Percentiles rank a stretch among this genome's conserved stretches.
phyloP scores from a whole-genome alignment of 1,139 yeast genomes.

The Geotrichum carabidarum region DNA sequence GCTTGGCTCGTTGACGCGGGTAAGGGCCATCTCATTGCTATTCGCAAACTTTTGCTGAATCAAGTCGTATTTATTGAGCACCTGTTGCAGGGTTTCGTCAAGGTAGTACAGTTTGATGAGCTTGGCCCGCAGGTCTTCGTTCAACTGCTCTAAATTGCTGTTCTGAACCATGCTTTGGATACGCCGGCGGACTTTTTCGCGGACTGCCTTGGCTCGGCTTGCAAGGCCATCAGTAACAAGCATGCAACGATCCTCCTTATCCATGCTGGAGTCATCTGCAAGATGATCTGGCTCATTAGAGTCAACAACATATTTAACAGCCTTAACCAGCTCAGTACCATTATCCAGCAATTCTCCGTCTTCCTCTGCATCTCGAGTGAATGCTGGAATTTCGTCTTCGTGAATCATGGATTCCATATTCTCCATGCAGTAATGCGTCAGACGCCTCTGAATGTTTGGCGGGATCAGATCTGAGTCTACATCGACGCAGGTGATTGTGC shows the following conservation, averaged over 20 bases:
- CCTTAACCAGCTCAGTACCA: slow-evolving; percentile 31
- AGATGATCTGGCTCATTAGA: slow-evolving; percentile 23
- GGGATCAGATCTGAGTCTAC: slow-evolving; percentile 64
- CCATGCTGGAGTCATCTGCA: slow-evolving; percentile 12
- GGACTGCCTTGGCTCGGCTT: slow-evolving; percentile 30
- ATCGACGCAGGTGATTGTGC: slow-evolving; percentile 62
- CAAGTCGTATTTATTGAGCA: slow-evolving; percentile 27
- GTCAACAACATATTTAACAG: slow-evolving; percentile 30
- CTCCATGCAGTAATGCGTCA: slow-evolving; percentile 75
- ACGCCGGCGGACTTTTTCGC: slow-evolving; percentile 28
- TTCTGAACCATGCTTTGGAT: slow-evolving; percentile 29
- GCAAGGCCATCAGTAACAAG: slow-evolving; percentile 29
- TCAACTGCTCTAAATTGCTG: background rate
- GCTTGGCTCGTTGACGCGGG: background rate
- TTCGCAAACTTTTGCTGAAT: background rate
- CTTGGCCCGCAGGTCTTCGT: slow-evolving; percentile 18
- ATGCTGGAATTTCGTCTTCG: slow-evolving; percentile 33
- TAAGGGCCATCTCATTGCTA: background rate
- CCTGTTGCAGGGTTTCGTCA: slow-evolving; percentile 34
- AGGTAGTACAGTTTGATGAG: slow-evolving; percentile 35
- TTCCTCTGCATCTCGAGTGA: slow-evolving; percentile 34
- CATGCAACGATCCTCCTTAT: slow-evolving; percentile 11
- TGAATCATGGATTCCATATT: slow-evolving; percentile 55
- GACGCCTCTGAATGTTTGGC: slow-evolving; percentile 66
- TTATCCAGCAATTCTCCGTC: slow-evolving; percentile 29